These are phyloP conservation scores for Pleodorina starrii DNA, from an alignment of 139 green algal genomes.

Conservation along the genomic window DNA sequence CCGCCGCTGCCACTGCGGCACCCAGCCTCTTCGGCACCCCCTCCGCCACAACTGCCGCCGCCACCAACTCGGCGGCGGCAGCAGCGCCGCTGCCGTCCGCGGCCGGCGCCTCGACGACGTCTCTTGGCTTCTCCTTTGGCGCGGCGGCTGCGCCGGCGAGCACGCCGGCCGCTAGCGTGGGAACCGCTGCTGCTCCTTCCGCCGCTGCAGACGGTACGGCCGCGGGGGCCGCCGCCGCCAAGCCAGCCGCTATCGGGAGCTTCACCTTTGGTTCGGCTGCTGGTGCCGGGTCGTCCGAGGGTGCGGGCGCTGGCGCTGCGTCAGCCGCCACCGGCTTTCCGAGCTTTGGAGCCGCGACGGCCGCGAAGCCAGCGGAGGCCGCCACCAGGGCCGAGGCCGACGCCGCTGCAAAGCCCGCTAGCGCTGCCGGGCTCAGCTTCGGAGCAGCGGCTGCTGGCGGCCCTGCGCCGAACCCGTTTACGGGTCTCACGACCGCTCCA, in stretches of 20 bases:
- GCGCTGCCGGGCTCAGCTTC: not conserved
- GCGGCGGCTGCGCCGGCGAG: not conserved
- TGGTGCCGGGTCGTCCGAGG: not conserved
- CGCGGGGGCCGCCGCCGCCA: not conserved
- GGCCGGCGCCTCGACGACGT: no score
- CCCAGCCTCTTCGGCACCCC: not conserved
- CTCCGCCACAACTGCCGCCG: not conserved
- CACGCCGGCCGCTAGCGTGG: not conserved
- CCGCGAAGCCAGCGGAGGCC: no score
- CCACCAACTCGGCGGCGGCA: not conserved
- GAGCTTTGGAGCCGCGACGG: not conserved
- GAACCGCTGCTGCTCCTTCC: not conserved
- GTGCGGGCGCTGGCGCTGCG: not conserved
- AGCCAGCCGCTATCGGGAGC: not conserved
- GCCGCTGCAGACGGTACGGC: not conserved
- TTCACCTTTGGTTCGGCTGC: slow-evolving; percentile 1
- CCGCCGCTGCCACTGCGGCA: not conserved
- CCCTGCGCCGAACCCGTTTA: not conserved
- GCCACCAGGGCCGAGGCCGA: no score
- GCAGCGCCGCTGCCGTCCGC: not conserved
- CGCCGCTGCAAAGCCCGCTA: not conserved
- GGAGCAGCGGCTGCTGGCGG: not conserved
- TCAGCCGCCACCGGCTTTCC: not conserved
- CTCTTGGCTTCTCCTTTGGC: no score
- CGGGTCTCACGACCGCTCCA: not conserved